A percentile compares a stretch with the other conserved stretches of the same genome.
phyloP scores from a whole-genome alignment of 148 eudicot genomes.

The Pouteria glomerata region DNA sequence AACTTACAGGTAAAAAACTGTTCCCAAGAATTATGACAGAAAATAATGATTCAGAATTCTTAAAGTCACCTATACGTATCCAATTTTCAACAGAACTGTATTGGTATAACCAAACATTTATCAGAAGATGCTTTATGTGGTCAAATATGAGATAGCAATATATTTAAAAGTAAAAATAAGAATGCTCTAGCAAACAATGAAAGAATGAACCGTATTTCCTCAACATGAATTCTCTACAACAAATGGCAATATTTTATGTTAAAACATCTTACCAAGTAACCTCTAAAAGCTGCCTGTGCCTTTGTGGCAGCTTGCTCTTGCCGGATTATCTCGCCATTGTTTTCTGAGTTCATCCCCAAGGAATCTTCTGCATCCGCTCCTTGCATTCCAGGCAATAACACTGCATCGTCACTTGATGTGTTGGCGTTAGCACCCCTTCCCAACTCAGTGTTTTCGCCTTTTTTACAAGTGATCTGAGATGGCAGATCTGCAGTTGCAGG shows the following conservation, averaged over 20 bases:
- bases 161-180: not conserved
- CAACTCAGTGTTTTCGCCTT: constrained; percentile 28
- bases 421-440: constrained; percentile 25
- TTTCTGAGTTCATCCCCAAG: constrained; percentile 10
- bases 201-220: not conserved
- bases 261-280: constrained; percentile 44
- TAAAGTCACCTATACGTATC: not conserved
- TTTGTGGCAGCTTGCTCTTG: constrained; percentile 48
- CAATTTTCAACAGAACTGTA: not conserved
- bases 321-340: constrained; percentile 25
- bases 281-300: constrained; percentile 58
- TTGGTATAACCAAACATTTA: not conserved
- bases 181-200: not conserved
- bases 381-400: constrained; percentile 20
- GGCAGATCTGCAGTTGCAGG: constrained; percentile 33
- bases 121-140: not conserved
- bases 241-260: not conserved
- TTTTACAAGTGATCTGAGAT: constrained; percentile 26
- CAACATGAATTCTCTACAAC: not conserved
- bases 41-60: not conserved
- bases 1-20: not conserved
- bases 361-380: constrained; percentile 14
- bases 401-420: constrained; percentile 16
- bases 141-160: not conserved
- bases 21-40: not conserved